These are phyloP conservation scores for Penicillium coprophilum DNA, from an alignment of 495 filamentous ascomycete genomes.

Conservation along the genomic window DNA sequence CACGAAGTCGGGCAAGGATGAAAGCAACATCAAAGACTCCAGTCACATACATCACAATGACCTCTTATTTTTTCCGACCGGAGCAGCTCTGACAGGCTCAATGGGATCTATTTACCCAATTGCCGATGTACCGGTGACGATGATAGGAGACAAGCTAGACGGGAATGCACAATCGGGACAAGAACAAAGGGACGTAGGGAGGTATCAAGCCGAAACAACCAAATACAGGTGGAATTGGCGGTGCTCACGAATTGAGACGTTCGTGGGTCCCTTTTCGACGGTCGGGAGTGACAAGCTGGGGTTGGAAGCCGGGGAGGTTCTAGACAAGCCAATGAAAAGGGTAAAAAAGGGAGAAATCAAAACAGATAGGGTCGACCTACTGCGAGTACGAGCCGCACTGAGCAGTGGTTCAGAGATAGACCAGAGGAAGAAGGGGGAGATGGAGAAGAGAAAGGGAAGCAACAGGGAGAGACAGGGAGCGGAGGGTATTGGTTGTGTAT, in stretches of 20 bases:
- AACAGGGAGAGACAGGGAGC: constrained; percentile 17
- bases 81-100: constrained; percentile 16
- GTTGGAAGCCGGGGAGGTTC: not conserved
- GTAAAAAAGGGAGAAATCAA: constrained; percentile 12
- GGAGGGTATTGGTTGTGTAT: constrained; percentile 31
- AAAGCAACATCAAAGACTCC: not conserved
- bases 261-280: constrained; percentile 14
- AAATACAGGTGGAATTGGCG: constrained; percentile 12
- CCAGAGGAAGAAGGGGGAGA: constrained; percentile 13
- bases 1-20: not conserved
- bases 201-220: not conserved
- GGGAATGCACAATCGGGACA: not conserved
- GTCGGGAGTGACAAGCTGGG: constrained; percentile 15
- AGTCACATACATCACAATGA: constrained; percentile 24
- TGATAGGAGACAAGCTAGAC: not conserved
- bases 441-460: constrained; percentile 22
- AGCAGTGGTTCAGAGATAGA: constrained; percentile 20
- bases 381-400: constrained; percentile 22
- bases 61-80: constrained; percentile 12
- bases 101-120: constrained; percentile 13
- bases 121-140: constrained; percentile 14
- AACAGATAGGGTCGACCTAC: constrained; percentile 16
- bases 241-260: constrained; percentile 12
- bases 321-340: constrained; percentile 9
- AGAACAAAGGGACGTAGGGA: not conserved